A percentile compares a stretch with the other conserved stretches of the same genome.
These are phyloP conservation scores for Phytopythium montanum DNA, from an alignment of 352 stramenopile species.

Conservation along the genomic window DNA sequence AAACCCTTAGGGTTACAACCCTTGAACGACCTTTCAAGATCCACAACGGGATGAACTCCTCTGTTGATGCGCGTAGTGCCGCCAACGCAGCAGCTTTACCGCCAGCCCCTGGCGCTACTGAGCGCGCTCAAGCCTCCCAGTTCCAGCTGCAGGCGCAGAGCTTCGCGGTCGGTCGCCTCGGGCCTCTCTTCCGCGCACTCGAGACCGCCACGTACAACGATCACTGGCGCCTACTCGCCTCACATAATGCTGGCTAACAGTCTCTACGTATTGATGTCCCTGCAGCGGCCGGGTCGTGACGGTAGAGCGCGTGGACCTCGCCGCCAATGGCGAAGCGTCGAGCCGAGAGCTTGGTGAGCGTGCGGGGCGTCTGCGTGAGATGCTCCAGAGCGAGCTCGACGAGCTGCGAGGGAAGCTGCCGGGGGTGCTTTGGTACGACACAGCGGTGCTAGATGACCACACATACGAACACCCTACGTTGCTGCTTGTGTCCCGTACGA, in stretches of 20 bases:
- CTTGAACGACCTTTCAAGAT: too few species aligned
- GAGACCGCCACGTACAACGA: constrained; percentile 21
- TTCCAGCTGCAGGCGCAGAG: constrained; percentile 25
- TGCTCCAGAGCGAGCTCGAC: constrained; percentile 17
- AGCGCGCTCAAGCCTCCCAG: not conserved
- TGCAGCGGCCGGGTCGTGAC: constrained; percentile 22
- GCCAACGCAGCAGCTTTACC: not conserved
- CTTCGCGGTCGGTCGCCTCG: constrained; percentile 29
- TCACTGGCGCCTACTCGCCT: not conserved
- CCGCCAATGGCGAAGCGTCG: not conserved
- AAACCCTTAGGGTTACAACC: too few species aligned
- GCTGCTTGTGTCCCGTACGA: not conserved
- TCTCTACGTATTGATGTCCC: not conserved
- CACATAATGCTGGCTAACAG: not conserved
- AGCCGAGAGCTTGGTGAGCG: not conserved
- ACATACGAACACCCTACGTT: not conserved
- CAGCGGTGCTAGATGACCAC: constrained; percentile 1
- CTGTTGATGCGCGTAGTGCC: too few species aligned
- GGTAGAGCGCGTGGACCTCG: constrained; percentile 24
- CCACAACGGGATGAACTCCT: too few species aligned
- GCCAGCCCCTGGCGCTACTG: too few species aligned
- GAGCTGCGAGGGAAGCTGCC: not conserved
- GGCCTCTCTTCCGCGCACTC: constrained; percentile 33
- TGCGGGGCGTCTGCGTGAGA: not conserved
- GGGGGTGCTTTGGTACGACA: constrained; percentile 22